Percentiles rank a stretch among this genome's conserved stretches.
Conservation (phyloP, 2,329 filamentous ascomycete species). For the Penicillium janthinellum region DNA sequence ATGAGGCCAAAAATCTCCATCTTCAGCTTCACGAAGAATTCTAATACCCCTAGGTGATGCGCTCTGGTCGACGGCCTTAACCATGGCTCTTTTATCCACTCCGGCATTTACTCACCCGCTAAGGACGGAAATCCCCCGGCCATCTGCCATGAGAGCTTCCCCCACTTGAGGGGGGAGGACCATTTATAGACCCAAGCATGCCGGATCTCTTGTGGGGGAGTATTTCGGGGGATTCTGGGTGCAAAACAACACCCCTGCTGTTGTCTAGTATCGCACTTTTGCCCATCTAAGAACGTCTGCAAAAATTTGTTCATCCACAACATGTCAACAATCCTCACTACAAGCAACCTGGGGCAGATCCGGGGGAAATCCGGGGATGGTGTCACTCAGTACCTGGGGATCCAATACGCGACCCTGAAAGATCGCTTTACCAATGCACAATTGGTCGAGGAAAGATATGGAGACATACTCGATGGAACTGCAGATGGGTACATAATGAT, state of each 20-base stretch:
- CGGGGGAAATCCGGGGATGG: slow-evolving; percentile 29
- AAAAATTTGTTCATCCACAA: background rate
- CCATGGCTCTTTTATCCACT: background rate
- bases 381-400: slow-evolving; percentile 38
- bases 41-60: background rate
- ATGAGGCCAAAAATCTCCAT: background rate
- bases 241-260: background rate
- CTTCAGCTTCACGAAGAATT: background rate
- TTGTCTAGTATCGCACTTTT: background rate
- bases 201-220: background rate
- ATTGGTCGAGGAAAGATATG: slow-evolving; percentile 29
- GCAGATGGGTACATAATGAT: slow-evolving; percentile 35
- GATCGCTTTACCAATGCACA: slow-evolving; percentile 40
- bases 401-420: slow-evolving; percentile 42
- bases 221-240: background rate
- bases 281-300: background rate
- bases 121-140: slow-evolving; percentile 1
- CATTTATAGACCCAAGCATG: background rate
- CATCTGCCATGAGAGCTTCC: background rate
- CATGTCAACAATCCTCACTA: slow-evolving; percentile 20
- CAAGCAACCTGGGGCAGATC: slow-evolving; percentile 33
- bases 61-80: background rate
- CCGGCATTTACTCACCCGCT: background rate
- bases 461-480: slow-evolving; percentile 35
- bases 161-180: background rate